These are phyloP conservation scores for Clarireedia paspali DNA, from an alignment of 2,329 filamentous ascomycete genomes.

Conservation along the genomic window DNA sequence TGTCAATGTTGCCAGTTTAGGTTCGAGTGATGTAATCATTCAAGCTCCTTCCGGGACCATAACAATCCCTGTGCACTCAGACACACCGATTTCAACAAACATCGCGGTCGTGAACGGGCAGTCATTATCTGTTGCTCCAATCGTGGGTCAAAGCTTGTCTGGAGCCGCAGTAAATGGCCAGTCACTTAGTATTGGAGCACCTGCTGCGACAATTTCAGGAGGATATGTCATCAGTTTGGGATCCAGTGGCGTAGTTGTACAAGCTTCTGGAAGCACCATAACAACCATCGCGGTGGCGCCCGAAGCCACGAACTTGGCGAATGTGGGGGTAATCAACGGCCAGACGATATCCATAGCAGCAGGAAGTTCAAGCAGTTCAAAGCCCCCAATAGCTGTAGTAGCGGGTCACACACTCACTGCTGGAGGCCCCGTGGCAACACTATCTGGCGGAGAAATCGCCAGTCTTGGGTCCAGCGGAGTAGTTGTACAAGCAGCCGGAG, in stretches of 20 bases:
- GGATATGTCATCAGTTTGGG: conserved; percentile 12
- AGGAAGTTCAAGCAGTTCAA: neutral
- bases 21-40: conserved; percentile 9
- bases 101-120: neutral
- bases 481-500: conserved; percentile 9
- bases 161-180: conserved; percentile 7
- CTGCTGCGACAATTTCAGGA: conserved; percentile 2
- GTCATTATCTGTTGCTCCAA: neutral
- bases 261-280: neutral
- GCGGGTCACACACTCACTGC: conserved; percentile 8
- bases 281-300: neutral
- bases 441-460: conserved; percentile 10
- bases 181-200: conserved; percentile 9
- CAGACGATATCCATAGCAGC: conserved; percentile 10
- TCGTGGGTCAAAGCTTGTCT: neutral
- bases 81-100: neutral
- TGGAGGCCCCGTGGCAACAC: conserved; percentile 5
- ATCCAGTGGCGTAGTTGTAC: conserved; percentile 3
- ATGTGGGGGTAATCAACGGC: neutral
- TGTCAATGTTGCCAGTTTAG: conserved; percentile 10
- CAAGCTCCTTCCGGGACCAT: conserved; percentile 11
- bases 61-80: neutral
- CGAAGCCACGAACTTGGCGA: neutral
- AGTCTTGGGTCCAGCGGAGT: conserved; percentile 11
- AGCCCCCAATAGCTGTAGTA: neutral